Conservation (phyloP, 2,329 filamentous ascomycete genomes). For the Nemania abortiva region DNA sequence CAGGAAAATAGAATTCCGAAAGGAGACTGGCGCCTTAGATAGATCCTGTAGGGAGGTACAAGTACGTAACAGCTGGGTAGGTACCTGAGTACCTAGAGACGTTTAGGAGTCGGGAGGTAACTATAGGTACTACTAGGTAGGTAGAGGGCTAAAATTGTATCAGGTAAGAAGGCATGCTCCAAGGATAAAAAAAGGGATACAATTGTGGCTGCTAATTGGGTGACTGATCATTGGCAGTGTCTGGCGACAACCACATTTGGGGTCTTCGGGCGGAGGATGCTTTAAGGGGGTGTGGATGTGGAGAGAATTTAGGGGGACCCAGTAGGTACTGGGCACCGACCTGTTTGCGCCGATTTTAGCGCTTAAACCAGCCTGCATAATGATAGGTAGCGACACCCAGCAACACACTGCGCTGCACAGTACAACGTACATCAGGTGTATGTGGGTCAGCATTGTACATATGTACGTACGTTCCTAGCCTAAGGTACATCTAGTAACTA, state of each 20-base stretch:
- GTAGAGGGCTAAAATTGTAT: conserved; percentile 2
- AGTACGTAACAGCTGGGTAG: background rate
- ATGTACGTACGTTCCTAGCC: no score
- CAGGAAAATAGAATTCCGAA: conserved; percentile 35
- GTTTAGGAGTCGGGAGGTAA: background rate
- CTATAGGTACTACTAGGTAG: background rate
- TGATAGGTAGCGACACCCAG: background rate
- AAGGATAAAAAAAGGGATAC: conserved; percentile 1
- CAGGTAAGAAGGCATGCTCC: conserved; percentile 5
- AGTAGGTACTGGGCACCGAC: background rate
- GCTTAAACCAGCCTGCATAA: conserved; percentile 9
- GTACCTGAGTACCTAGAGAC: background rate
- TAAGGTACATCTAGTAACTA: no score
- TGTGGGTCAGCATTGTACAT: no score
- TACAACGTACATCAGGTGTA: no score
- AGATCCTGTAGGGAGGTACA: conserved; percentile 8
- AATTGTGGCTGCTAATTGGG: conserved; percentile 11
- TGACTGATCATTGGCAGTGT: conserved; percentile 7
- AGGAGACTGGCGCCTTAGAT: conserved; percentile 33
- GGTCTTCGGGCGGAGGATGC: background rate
- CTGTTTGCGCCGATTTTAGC: conserved; percentile 5
- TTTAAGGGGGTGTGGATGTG: conserved; percentile 28
- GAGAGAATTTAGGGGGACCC: conserved; percentile 15
- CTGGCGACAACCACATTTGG: conserved; percentile 12
- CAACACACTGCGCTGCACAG: background rate